Evolutionary conservation across 192 early-diverging fungal species (phyloP).

Genomic region (Coemansia sp.): DNA sequence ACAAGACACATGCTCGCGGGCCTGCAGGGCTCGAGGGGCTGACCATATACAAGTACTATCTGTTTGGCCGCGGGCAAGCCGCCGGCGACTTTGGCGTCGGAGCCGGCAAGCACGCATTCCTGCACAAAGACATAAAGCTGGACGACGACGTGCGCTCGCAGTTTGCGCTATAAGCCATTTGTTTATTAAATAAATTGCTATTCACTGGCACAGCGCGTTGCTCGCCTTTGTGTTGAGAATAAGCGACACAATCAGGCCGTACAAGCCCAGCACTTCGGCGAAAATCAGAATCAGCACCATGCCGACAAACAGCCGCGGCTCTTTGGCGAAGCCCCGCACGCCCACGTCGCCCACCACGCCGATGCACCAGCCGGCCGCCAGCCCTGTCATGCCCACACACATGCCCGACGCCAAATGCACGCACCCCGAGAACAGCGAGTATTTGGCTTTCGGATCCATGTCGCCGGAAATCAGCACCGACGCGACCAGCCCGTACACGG

Average conservation of each 20-base stretch:
- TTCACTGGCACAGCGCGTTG: conserved; percentile 46
- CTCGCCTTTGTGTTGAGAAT: conserved; percentile 95
- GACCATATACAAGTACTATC: conserved; percentile 96
- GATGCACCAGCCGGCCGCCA: conserved; percentile 96
- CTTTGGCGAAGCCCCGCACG: conserved; percentile 86
- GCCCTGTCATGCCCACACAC: conserved; percentile 83
- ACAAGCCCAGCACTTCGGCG: conserved; percentile 97
- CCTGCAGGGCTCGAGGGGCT: conserved; percentile 97
- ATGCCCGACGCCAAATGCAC: conserved; percentile 93
- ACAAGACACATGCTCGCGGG: conserved; percentile 98
- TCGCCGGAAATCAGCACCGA: conserved; percentile 84
- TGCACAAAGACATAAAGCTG: conserved; percentile 68
- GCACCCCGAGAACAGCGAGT: conserved; percentile 67
- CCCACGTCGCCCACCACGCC: conserved; percentile 96
- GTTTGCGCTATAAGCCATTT: conserved; percentile 38
- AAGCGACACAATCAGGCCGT: conserved; percentile 94
- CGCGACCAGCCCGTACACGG: conserved; percentile 96
- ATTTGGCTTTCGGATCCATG: conserved; percentile 40
- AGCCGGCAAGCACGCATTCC: conserved; percentile 62
- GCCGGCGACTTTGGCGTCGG: conserved; percentile 78
- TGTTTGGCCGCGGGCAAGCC: conserved; percentile 87
- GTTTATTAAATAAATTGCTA: not conserved
- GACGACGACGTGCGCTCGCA: conserved; percentile 34
- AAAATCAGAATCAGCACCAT: conserved; percentile 99
- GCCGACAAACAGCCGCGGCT: conserved; percentile 85